Evolutionary conservation across 2,329 filamentous ascomycete species (phyloP), one percentile per base, ranked within the genome.

Genomic region (Verticillium zaregamsianum): DNA sequence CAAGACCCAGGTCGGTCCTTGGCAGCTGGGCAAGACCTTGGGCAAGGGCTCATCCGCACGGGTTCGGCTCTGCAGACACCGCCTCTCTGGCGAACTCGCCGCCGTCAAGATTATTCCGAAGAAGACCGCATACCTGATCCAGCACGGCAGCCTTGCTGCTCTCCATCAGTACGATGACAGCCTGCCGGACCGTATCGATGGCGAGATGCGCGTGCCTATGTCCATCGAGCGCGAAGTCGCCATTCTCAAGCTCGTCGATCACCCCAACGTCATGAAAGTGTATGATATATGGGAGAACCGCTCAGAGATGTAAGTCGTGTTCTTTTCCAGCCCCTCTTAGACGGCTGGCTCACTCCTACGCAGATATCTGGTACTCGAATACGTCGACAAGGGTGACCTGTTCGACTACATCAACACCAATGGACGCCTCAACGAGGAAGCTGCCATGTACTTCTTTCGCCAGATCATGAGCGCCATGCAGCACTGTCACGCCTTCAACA

Each of bases 201-300:
- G 88, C 49, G 82, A 89, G 62, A 85, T 88, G 67, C 84, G 86
- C 60, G 93, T 96, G 72, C 94, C 94, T 1, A 87, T 94, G 69
- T 91, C 93, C 1, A 90, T 99, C 64, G 94, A 98, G 76, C 86
- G 95, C 60, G 95, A 99, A 73, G 93, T 99, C 49, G 93, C 94
- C 35, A 96, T 99, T 68, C 92, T 99, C 85, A 98, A 97, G 77
- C 84, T 98, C 62, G 91, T 98, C 64, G 90, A 97, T 70, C 95
- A 99, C 76, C 91, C 90, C 6, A 95, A 98, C 73, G 94, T 98
- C 69, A 93, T 97, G 75, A 92, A 91, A 67, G 79, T 99, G 11
- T 95, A 94, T 72, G 95, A 99, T 76, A 94, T 99, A 33, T 99
- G 94, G 94, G 95, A 99, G 77, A 98, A 97, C 72, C 86, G 91